phyloP scores from a whole-genome alignment of 2,329 filamentous ascomycete species.

The Apiospora saccharicola region DNA sequence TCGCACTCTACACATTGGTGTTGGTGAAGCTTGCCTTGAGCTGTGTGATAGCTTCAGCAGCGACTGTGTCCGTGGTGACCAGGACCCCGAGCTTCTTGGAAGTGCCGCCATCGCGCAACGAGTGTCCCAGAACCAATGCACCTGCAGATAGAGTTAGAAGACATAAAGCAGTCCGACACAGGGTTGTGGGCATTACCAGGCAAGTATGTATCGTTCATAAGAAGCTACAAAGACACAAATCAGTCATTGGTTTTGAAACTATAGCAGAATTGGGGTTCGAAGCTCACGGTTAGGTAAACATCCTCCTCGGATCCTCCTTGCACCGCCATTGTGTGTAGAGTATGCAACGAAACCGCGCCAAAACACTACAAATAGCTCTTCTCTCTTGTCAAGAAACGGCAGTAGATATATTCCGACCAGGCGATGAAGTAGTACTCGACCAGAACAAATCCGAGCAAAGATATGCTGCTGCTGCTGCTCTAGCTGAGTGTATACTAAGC shows the following conservation, averaged over 20 bases:
- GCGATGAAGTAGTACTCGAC: not conserved
- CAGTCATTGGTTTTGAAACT: not conserved
- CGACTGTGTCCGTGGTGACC: constrained; percentile 82
- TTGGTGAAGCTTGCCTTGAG: constrained; percentile 67
- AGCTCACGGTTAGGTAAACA: constrained; percentile 30
- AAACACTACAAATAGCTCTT: not conserved
- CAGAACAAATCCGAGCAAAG: no score
- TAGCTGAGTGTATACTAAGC: not conserved
- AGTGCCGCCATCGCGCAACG: constrained; percentile 87
- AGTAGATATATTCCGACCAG: not conserved
- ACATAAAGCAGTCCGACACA: constrained; percentile 27
- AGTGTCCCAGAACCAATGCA: constrained; percentile 92
- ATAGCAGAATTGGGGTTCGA: constrained; percentile 52
- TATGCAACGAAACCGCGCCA: not conserved
- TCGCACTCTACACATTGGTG: not conserved
- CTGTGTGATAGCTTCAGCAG: constrained; percentile 76
- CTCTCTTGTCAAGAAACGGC: not conserved
- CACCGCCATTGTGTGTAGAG: constrained; percentile 45
- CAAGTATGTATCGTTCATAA: constrained; percentile 90
- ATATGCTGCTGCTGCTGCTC: not conserved
- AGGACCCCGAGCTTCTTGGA: constrained; percentile 85
- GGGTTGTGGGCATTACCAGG: constrained; percentile 68
- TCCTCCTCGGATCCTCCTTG: constrained; percentile 37
- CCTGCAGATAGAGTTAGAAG: constrained; percentile 58
- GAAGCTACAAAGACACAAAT: constrained; percentile 67